phyloP scores from a whole-genome alignment of 768 basidiomycete species.

The Neoboletus subvelutipes region DNA sequence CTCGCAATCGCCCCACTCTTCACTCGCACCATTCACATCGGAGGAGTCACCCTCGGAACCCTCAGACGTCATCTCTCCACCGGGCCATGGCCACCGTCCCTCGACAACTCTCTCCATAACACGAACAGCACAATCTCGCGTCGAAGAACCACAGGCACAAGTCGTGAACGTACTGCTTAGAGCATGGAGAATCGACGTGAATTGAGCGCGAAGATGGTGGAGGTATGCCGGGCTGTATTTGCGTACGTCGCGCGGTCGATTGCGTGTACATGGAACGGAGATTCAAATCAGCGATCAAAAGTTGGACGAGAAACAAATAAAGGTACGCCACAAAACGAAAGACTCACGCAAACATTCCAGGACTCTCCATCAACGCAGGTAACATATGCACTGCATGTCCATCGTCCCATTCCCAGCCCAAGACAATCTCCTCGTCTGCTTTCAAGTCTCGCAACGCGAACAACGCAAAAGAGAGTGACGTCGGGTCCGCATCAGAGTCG shows the following conservation, averaged over 20 bases:
- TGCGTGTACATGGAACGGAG: neutral
- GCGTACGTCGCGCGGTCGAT: neutral
- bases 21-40: conserved; percentile 13
- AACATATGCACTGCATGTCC: conserved; percentile 78
- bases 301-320: neutral
- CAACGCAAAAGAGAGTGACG: conserved; percentile 67
- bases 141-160: conserved; percentile 67
- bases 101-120: conserved; percentile 69
- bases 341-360: conserved; percentile 58
- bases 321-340: neutral
- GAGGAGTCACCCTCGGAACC: conserved; percentile 23
- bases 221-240: conserved; percentile 45
- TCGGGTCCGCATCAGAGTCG: conserved; percentile 29
- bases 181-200: conserved; percentile 68
- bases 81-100: conserved; percentile 32
- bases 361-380: conserved; percentile 62
- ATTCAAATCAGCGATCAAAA: conserved; percentile 13
- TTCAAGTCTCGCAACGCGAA: conserved; percentile 77
- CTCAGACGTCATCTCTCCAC: conserved; percentile 27
- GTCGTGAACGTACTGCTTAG: conserved; percentile 70
- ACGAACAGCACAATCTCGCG: conserved; percentile 60
- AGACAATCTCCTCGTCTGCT: conserved; percentile 79
- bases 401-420: conserved; percentile 98
- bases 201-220: conserved; percentile 57
- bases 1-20: conserved; percentile 17